Evolutionary conservation across 257 asterid species (phyloP).

Genomic region (Fraxinus americana): DNA sequence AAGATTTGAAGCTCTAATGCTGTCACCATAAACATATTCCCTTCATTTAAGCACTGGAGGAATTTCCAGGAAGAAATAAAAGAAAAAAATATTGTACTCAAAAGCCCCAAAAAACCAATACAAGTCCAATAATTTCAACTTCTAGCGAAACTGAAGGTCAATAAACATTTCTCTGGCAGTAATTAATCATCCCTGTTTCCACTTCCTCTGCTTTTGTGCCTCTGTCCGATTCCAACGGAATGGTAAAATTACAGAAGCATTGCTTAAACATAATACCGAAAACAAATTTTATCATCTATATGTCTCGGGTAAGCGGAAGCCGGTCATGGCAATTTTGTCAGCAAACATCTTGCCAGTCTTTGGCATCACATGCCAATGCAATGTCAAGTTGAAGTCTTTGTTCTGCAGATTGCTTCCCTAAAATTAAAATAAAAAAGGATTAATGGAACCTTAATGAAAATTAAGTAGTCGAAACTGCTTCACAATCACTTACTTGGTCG

Average conservation of each 20-base stretch:
- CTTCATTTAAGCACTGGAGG: no score
- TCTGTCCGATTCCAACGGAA: slow-evolving; percentile 19
- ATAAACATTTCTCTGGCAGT: not conserved
- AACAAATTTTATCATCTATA: slow-evolving; percentile 50
- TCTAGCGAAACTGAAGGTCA: not conserved
- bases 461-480: not conserved
- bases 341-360: slow-evolving; percentile 95
- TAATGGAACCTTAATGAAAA: not conserved
- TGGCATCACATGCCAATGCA: slow-evolving; percentile 99
- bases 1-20: no score
- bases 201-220: slow-evolving; percentile 9
- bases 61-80: no score
- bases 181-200: not conserved
- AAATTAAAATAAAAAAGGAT: no score
- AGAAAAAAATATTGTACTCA: no score
- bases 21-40: no score
- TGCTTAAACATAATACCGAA: not conserved
- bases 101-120: no score
- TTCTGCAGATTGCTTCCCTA: slow-evolving; percentile 88
- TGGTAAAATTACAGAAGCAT: slow-evolving; percentile 22
- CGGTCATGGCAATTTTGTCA: slow-evolving; percentile 82
- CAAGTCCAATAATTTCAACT: not conserved
- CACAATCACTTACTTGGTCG: slow-evolving; percentile 59
- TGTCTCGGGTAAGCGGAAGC: slow-evolving; percentile 66
- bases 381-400: slow-evolving; percentile 73